Percentiles rank a stretch among this genome's conserved stretches.
These are phyloP conservation scores for Papiliotrema fonsecae DNA, from an alignment of 1,284 basidiomycete genomes.

Conservation along the genomic window DNA sequence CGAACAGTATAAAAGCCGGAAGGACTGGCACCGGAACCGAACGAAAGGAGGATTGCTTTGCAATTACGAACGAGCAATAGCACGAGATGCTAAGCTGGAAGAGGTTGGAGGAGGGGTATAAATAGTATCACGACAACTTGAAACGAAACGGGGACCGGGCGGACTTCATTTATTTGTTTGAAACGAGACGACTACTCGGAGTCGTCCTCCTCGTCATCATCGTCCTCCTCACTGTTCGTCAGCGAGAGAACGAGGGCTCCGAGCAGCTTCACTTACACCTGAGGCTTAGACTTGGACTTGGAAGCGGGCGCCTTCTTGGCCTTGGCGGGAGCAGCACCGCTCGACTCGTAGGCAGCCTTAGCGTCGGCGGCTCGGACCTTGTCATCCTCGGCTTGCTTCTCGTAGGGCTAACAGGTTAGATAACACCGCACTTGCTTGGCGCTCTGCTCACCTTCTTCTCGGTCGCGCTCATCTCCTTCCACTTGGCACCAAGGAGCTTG, in stretches of 20 bases:
- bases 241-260: neutral
- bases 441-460: conserved; percentile 70
- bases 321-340: conserved; percentile 37
- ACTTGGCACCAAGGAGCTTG: conserved; percentile 80
- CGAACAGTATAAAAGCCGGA: neutral
- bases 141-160: too few relatives aligned
- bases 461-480: conserved; percentile 77
- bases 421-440: neutral
- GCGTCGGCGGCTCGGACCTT: conserved; percentile 65
- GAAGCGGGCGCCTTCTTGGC: conserved; percentile 10
- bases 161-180: too few relatives aligned
- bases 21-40: too few relatives aligned
- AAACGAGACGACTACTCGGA: neutral
- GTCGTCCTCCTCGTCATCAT: conserved; percentile 33
- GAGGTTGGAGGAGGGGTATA: neutral
- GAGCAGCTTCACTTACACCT: neutral
- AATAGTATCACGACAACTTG: neutral
- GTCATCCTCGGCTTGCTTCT: conserved; percentile 78
- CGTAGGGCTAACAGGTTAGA: conserved; percentile 65
- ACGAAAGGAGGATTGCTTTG: too few relatives aligned
- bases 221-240: conserved; percentile 15
- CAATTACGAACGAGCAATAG: neutral
- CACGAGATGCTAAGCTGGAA: neutral
- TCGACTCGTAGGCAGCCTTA: conserved; percentile 52
- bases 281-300: neutral